Evolutionary conservation across 176 grass and related monocot species (phyloP).

Genomic region (Phoenix roebelenii): DNA sequence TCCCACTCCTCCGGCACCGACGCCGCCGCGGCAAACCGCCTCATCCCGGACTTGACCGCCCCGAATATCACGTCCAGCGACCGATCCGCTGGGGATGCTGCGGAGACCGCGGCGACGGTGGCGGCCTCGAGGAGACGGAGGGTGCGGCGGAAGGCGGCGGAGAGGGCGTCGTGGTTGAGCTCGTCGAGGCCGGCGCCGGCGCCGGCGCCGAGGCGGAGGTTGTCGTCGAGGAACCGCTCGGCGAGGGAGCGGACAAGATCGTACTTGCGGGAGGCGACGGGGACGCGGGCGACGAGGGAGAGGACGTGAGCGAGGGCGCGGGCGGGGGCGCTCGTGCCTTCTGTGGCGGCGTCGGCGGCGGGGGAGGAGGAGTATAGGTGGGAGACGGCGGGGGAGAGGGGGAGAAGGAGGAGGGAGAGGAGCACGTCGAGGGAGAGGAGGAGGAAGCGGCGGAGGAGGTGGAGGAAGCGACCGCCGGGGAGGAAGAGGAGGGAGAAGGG

Average conservation of each 20-base stretch:
- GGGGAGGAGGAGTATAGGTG: neutral
- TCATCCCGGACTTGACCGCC: conserved; percentile 33
- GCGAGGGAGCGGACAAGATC: conserved; percentile 59
- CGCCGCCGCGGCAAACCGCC: conserved; percentile 22
- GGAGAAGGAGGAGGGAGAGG: conserved; percentile 34
- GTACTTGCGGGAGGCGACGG: conserved; percentile 77
- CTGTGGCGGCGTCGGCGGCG: conserved; percentile 12
- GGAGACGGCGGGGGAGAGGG: conserved; percentile 24
- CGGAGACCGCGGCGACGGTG: conserved; percentile 1
- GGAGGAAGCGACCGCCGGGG: conserved; percentile 7
- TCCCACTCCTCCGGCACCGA: neutral
- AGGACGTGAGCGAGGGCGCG: conserved; percentile 71
- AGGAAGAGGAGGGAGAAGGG: conserved; percentile 26
- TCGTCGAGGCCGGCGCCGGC: conserved; percentile 8
- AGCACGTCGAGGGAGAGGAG: conserved; percentile 28
- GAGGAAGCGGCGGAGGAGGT: conserved; percentile 11
- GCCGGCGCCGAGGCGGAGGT: conserved; percentile 15
- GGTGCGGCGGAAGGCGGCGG: conserved; percentile 38
- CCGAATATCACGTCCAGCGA: conserved; percentile 13
- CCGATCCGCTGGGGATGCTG: conserved; percentile 21
- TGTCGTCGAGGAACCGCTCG: conserved; percentile 69
- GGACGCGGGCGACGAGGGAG: conserved; percentile 43
- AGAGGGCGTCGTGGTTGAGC: conserved; percentile 38
- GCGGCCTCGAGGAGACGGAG: conserved; percentile 48
- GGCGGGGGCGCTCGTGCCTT: conserved; percentile 16